Base-by-base conservation (phyloP, 129 eudicot genomes). In the Erigeron canadensis region DNA sequence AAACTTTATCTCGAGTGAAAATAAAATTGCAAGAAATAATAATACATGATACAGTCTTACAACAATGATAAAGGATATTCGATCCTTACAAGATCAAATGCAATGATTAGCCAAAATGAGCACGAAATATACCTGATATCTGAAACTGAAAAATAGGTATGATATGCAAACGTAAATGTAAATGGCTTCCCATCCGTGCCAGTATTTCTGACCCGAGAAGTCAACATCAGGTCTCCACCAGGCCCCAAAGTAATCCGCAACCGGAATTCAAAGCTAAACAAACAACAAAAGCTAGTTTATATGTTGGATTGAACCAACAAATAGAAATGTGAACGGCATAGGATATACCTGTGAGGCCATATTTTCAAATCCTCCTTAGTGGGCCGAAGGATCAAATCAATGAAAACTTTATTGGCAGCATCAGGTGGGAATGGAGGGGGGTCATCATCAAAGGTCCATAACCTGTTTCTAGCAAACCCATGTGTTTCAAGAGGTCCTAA, bases 71-170 rank as follows among this genome's bases (percentile, higher is more conserved):
- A 50, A 50, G 56, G 56, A 50, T 13, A 50, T 50, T 50, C 16
- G 5, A 50, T 50, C 17, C 65, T 18, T 11, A 34, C 28, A 34
- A 15, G 10, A 60, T 60, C 42, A 59, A 28, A 28, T n/a, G 39
- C 4, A 58, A 41, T 21, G 23, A 19, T 59, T 22, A 16, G 22
- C 23, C 1, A 9, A 60, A 18, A 10, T 28, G 28, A 61, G 66
- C 10, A 43, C 4, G 41, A 18, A 5, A 64, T 69, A 60, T 82
- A 88, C 97, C 96, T 91, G 81, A 91, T 88, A 82, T 91, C 96
- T 8, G 96, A 91, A 77, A 91, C 97, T 61, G 96, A 86, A 81
- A 91, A 84, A 75, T 91, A 91, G 69, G 94, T 91, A 75, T 88
- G 97, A 84, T 86, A 88, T 8, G 97, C 96, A 79, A 91, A 88